A percentile compares a stretch with the other conserved stretches of the same genome.
Evolutionary conservation across 2,329 filamentous ascomycete species (phyloP).

Genomic region (Pseudocercospora crystallina): DNA sequence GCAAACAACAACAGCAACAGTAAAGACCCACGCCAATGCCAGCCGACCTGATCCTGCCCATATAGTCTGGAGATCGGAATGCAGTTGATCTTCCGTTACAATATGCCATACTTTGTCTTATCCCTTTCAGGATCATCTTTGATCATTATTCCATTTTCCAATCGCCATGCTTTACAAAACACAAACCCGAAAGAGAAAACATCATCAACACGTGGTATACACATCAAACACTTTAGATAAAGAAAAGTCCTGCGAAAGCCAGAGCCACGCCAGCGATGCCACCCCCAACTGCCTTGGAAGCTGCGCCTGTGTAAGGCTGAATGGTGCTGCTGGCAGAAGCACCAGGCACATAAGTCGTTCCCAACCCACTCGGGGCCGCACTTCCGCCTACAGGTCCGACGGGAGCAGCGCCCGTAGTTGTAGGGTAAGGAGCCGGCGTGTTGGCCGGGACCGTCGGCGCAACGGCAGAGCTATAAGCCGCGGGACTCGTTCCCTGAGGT

Average conservation of each 20-base stretch:
- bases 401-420: slow-evolving; percentile 9
- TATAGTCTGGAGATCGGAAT: slow-evolving; percentile 6
- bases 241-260: neutral
- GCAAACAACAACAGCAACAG: neutral
- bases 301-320: slow-evolving; percentile 10
- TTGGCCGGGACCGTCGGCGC: neutral
- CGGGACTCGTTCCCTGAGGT: neutral
- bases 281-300: neutral
- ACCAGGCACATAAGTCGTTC: slow-evolving; percentile 11
- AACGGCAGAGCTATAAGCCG: slow-evolving; percentile 1
- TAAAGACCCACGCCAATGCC: slow-evolving; percentile 1
- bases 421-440: slow-evolving; percentile 13
- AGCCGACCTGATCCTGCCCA: slow-evolving; percentile 1
- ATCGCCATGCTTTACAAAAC: too few species aligned
- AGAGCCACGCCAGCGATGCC: neutral
- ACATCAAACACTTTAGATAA: neutral
- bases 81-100: slow-evolving; percentile 5
- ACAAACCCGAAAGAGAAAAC: too few species aligned
- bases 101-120: neutral
- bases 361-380: neutral
- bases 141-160: slow-evolving; percentile 4
- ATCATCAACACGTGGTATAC: neutral
- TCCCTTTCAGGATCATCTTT: too few species aligned
- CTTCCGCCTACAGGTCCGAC: slow-evolving; percentile 12
- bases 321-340: slow-evolving; percentile 3